phyloP scores from a whole-genome alignment of 2,329 filamentous ascomycete genomes.

The Ophiobolus disseminans region DNA sequence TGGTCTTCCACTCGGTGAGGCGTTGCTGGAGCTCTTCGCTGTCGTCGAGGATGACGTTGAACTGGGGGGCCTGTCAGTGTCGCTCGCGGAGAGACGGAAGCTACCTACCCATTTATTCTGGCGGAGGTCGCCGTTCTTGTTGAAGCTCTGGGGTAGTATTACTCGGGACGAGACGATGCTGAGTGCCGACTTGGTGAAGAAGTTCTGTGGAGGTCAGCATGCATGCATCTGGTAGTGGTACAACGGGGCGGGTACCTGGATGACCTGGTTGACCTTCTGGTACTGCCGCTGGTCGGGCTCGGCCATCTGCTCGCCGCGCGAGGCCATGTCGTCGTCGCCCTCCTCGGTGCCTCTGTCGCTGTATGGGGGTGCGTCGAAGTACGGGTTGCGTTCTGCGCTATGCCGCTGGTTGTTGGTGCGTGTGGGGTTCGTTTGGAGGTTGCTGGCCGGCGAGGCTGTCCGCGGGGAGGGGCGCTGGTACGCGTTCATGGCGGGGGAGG shows the following conservation, averaged over 20 bases:
- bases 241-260: slow-evolving; percentile 70
- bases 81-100: background rate
- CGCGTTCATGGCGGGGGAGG: slow-evolving; percentile 74
- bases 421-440: slow-evolving; percentile 73
- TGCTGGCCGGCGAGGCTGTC: slow-evolving; percentile 74
- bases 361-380: slow-evolving; percentile 59
- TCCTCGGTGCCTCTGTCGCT: slow-evolving; percentile 59
- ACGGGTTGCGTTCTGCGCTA: slow-evolving; percentile 60
- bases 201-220: slow-evolving; percentile 69
- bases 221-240: background rate
- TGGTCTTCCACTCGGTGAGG: slow-evolving; percentile 79
- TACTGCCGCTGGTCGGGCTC: slow-evolving; percentile 42
- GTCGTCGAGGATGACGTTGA: slow-evolving; percentile 93
- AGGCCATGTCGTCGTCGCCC: slow-evolving; percentile 55
- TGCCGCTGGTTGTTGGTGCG: slow-evolving; percentile 78
- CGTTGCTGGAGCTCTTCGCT: slow-evolving; percentile 86
- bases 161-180: slow-evolving; percentile 83
- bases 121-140: slow-evolving; percentile 67
- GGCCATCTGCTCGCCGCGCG: slow-evolving; percentile 36
- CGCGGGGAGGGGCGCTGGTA: slow-evolving; percentile 78
- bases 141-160: slow-evolving; percentile 66
- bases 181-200: slow-evolving; percentile 85
- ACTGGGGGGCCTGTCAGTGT: slow-evolving; percentile 62
- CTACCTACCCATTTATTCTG: slow-evolving; percentile 84
- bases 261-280: slow-evolving; percentile 86